These are phyloP conservation scores for Phytophthora capsici DNA, from an alignment of 352 stramenopile species.

Conservation along the genomic window DNA sequence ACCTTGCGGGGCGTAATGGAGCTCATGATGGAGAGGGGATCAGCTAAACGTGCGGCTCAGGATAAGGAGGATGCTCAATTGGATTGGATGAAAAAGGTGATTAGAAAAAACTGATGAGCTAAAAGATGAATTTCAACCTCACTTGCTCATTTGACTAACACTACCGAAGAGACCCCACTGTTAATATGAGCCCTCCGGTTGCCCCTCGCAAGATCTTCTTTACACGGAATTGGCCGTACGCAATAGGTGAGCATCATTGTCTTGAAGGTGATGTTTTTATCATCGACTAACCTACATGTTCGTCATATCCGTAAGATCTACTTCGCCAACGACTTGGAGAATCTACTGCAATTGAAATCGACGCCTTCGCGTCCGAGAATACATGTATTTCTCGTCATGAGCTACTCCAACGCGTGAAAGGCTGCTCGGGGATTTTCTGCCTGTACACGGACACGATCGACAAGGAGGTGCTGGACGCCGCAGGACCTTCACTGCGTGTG, in stretches of 20 bases:
- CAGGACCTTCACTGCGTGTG: slow-evolving; percentile 58
- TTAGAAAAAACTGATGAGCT: too few relatives aligned
- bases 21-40: slow-evolving; percentile 23
- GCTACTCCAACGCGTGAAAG: slow-evolving; percentile 52
- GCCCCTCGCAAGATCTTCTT: slow-evolving; percentile 61
- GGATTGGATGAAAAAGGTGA: slow-evolving; percentile 29
- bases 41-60: slow-evolving; percentile 3
- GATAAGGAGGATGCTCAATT: slow-evolving; percentile 27
- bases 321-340: slow-evolving; percentile 21
- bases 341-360: slow-evolving; percentile 30
- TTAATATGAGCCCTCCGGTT: slow-evolving; percentile 16
- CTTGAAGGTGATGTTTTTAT: not conserved
- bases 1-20: slow-evolving; percentile 46
- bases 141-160: not conserved
- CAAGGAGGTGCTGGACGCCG: slow-evolving; percentile 56
- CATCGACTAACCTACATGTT: not conserved
- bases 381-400: slow-evolving; percentile 48
- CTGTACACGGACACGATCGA: slow-evolving; percentile 74
- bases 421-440: slow-evolving; percentile 58
- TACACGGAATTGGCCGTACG: slow-evolving; percentile 69
- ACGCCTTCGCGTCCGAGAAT: slow-evolving; percentile 32
- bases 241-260: slow-evolving; percentile 41
- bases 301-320: slow-evolving; percentile 11
- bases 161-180: not conserved
- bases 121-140: too few relatives aligned